A percentile compares a stretch with the other conserved stretches of the same genome.
These are phyloP conservation scores for Crotalaria pallida DNA, from an alignment of 306 rosid species.

Conservation along the genomic window DNA sequence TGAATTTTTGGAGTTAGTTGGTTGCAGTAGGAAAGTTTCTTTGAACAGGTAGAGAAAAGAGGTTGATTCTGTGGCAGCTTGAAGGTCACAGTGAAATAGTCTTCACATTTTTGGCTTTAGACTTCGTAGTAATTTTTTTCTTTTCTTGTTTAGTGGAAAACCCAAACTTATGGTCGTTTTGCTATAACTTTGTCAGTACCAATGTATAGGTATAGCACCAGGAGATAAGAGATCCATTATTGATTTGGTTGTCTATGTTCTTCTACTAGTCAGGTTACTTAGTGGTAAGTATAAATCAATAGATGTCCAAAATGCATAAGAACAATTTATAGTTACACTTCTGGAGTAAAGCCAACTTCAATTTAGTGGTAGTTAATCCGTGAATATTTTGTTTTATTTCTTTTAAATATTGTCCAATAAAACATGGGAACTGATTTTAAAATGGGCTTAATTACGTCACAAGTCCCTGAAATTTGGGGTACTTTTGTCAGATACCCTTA, in stretches of 20 bases:
- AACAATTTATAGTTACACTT: no score
- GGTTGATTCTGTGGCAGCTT: constrained; percentile 38
- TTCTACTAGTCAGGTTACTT: not conserved
- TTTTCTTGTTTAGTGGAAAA: not conserved
- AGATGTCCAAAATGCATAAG: not conserved
- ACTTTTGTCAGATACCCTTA: no score
- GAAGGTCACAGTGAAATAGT: constrained; percentile 30
- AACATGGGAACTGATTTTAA: no score
- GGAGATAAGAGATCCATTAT: not conserved
- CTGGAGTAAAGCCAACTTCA: no score
- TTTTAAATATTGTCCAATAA: no score
- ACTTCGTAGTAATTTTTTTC: not conserved
- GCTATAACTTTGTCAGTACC: constrained; percentile 6
- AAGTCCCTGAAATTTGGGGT: no score
- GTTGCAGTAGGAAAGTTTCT: constrained; percentile 24
- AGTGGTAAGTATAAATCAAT: not conserved
- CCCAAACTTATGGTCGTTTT: not conserved
- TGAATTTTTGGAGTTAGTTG: constrained; percentile 18
- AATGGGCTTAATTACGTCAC: no score
- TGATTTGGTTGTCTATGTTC: not conserved
- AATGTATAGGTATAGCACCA: constrained; percentile 31
- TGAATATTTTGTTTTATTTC: no score
- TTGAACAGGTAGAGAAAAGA: constrained; percentile 46
- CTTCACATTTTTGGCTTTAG: constrained; percentile 6
- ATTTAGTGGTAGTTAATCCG: no score